These are phyloP conservation scores for Harrya chromipes DNA, from an alignment of 768 basidiomycete genomes.

Conservation along the genomic window DNA sequence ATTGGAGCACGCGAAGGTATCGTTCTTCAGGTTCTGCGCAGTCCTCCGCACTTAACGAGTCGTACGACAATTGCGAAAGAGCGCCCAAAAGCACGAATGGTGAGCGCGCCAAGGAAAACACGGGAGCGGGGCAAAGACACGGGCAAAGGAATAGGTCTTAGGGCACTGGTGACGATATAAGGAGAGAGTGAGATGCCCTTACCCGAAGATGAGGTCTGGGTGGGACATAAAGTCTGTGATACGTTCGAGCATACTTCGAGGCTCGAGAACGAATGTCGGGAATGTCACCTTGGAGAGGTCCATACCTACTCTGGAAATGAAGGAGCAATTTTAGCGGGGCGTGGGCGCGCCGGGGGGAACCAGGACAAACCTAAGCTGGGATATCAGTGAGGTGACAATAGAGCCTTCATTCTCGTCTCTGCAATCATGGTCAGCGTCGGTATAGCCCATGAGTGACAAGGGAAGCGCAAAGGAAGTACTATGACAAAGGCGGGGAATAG, in stretches of 20 bases:
- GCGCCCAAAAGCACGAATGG: neutral
- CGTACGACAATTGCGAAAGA: constrained; percentile 2
- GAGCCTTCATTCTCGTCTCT: constrained; percentile 95
- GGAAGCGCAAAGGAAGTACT: constrained; percentile 1
- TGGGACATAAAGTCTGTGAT: constrained; percentile 99
- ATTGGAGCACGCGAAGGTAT: constrained; percentile 86
- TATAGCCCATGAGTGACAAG: constrained; percentile 27
- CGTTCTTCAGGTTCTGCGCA: constrained; percentile 83
- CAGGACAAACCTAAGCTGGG: constrained; percentile 70
- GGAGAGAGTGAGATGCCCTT: constrained; percentile 34
- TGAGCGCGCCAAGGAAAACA: neutral
- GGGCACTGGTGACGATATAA: constrained; percentile 19
- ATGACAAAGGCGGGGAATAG: constrained; percentile 23
- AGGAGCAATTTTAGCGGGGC: constrained; percentile 9
- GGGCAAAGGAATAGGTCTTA: constrained; percentile 16
- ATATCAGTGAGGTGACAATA: constrained; percentile 81
- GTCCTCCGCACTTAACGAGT: constrained; percentile 63
- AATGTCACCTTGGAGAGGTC: constrained; percentile 93
- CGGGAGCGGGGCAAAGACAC: neutral
- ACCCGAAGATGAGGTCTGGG: constrained; percentile 96
- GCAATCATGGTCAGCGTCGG: constrained; percentile 34
- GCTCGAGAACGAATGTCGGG: constrained; percentile 94
- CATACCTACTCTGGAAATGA: constrained; percentile 77
- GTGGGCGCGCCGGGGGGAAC: neutral
- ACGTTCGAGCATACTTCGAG: constrained; percentile 94